Percentiles rank a stretch among this genome's conserved stretches.
Evolutionary conservation across 768 basidiomycete genomes (phyloP).

Genomic region (Boletus reticuloceps): DNA sequence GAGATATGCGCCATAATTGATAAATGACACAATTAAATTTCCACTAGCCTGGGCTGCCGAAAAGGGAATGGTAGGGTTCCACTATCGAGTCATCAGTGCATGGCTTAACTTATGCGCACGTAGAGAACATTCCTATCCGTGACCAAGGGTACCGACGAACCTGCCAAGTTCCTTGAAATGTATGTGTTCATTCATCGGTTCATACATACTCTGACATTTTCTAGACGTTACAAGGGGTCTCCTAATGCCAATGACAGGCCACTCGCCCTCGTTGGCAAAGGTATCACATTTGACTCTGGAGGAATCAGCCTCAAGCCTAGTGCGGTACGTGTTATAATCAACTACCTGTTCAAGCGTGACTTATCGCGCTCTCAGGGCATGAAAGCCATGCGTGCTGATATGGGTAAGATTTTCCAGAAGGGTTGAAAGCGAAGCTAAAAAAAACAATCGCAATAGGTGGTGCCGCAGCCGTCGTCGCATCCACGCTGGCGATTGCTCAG

Average conservation of each 20-base stretch:
- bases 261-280: conserved; percentile 80
- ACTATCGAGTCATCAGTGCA: not conserved
- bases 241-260: conserved; percentile 53
- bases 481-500: conserved; percentile 77
- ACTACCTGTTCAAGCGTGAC: not conserved
- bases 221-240: conserved; percentile 81
- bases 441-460: conserved; percentile 45
- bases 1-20: not conserved
- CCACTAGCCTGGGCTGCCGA: conserved; percentile 71
- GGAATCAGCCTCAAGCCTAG: conserved; percentile 84
- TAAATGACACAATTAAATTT: not conserved
- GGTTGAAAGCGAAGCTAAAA: not conserved
- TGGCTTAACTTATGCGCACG: not conserved
- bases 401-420: conserved; percentile 52
- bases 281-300: conserved; percentile 88
- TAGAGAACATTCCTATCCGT: conserved; percentile 87
- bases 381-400: conserved; percentile 85
- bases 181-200: conserved; percentile 27
- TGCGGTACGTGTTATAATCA: conserved; percentile 39
- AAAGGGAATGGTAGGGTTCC: conserved; percentile 69
- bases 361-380: conserved; percentile 49
- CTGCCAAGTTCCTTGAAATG: conserved; percentile 88
- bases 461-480: conserved; percentile 73
- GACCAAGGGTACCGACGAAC: conserved; percentile 76
- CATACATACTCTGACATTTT: not conserved